Percentiles rank a stretch among this genome's conserved stretches.
Conservation (phyloP, 2,329 filamentous ascomycete species). For the Mycosphaerella sp. region DNA sequence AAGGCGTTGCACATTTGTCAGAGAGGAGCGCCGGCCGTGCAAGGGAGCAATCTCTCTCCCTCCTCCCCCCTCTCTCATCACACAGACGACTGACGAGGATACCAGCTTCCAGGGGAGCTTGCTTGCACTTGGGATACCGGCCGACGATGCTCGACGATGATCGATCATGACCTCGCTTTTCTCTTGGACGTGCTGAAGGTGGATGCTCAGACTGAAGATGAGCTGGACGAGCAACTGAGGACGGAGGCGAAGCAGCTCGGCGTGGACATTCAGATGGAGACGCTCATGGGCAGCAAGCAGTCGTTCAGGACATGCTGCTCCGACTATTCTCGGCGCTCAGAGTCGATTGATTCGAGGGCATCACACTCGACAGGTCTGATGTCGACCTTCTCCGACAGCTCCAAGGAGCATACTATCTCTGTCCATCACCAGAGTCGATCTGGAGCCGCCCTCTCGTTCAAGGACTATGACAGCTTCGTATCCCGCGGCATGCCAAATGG, state of each 20-base stretch:
- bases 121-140: not conserved
- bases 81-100: conserved; percentile 1
- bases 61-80: not conserved
- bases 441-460: conserved; percentile 29
- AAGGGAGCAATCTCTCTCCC: conserved; percentile 1
- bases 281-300: conserved; percentile 9
- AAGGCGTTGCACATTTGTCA: not conserved
- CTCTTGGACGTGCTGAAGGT: conserved; percentile 30
- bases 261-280: conserved; percentile 15
- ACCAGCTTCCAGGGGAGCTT: not conserved
- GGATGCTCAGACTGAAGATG: conserved; percentile 29
- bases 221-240: conserved; percentile 27
- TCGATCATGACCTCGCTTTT: conserved; percentile 23
- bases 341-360: conserved; percentile 30
- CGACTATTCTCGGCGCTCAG: conserved; percentile 26
- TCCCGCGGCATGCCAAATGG: conserved; percentile 24
- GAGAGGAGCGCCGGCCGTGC: not conserved
- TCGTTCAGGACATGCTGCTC: conserved; percentile 14
- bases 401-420: conserved; percentile 24
- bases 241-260: conserved; percentile 29
- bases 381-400: conserved; percentile 32
- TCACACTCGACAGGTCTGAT: conserved; percentile 34
- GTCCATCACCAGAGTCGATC: conserved; percentile 15
- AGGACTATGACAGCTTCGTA: conserved; percentile 34
- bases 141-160: conserved; percentile 14